Base-by-base conservation (phyloP, 2,329 filamentous ascomycete genomes). In the Plectosphaerella sp. region DNA sequence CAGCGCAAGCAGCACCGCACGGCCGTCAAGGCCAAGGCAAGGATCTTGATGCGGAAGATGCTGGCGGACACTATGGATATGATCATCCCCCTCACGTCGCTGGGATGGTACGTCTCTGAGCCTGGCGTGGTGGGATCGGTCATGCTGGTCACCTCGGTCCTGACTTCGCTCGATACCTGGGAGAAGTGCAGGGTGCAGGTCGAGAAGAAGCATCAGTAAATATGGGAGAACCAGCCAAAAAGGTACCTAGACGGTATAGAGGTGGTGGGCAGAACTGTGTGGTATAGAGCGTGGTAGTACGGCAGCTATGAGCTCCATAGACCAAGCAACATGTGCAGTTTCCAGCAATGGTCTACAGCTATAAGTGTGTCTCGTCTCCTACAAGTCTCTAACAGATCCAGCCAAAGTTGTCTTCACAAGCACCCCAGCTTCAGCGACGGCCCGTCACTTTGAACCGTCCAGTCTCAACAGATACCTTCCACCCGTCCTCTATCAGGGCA, bases 401-500 rank as follows among this genome's bases (percentile, higher is more conserved):
- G 14, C 10, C 15, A 18, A 14, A n/a, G 15, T n/a, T 5, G 3
- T 51, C 33, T 16, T 35, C 36, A 11, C 48, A 51, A 47, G 36
- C 36, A 22, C 46, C n/a, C 18, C 18, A 22, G 54, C n/a, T 14
- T 63, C 61, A 71, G 51, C 64, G 64, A 47, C 74, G 67, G 0
- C 92, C 92, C 11, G 74, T 83, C 15, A 97, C 82, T 48, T 85
- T 71, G 62, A 93, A 79, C 37, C 82, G 79, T 0, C 91, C 92
- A 25, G 82, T 84, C 43, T 84, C 79, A 45, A 88, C 78, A 64
- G 91, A 82, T 35, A 94, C 75, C 64, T 82, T 91, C 93, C 93
- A 97, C 1, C 91, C 91, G 54, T 93, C 89, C 45, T 82, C 78
- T 39, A 85, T 77, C 42, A 97, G 73, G 63, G 85, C 86, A 62